A percentile compares a stretch with the other conserved stretches of the same genome.
Conservation (phyloP, 1,284 basidiomycete genomes). For the Golubevia pallescens region DNA sequence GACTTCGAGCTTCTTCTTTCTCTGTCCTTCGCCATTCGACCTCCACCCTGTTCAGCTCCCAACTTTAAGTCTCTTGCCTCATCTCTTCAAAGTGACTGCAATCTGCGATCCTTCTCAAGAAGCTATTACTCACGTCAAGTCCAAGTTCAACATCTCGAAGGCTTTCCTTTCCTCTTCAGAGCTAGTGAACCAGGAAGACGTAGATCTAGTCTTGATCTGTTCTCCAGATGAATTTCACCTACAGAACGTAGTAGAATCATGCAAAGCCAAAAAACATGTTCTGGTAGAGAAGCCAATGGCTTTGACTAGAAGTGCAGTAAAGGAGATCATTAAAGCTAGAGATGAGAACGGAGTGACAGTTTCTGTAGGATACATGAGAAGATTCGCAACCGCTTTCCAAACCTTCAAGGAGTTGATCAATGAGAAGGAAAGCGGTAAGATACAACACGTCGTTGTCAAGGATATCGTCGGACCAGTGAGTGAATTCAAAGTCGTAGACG, state of each 20-base stretch:
- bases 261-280: constrained; percentile 51
- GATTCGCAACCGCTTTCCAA: constrained; percentile 65
- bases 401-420: constrained; percentile 61
- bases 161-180: constrained; percentile 22
- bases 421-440: constrained; percentile 32
- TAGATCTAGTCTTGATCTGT: constrained; percentile 60
- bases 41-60: constrained; percentile 53
- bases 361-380: constrained; percentile 66
- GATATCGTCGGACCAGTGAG: constrained; percentile 66
- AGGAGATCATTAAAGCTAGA: constrained; percentile 33
- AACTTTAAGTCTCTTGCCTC: constrained; percentile 40
- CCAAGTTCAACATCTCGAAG: constrained; percentile 57
- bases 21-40: no score
- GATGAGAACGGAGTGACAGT: constrained; percentile 32
- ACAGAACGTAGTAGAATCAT: constrained; percentile 15
- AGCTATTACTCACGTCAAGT: constrained; percentile 43
- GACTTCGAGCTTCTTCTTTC: no score
- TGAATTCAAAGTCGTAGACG: neutral
- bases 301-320: constrained; percentile 14
- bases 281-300: constrained; percentile 65
- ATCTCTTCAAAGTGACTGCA: constrained; percentile 49
- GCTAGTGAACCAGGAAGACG: constrained; percentile 40
- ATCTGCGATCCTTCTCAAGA: constrained; percentile 59
- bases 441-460: constrained; percentile 64
- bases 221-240: constrained; percentile 48